These are phyloP conservation scores for Allodekkera sacchari DNA, from an alignment of 805 yeast genomes.

Conservation along the genomic window DNA sequence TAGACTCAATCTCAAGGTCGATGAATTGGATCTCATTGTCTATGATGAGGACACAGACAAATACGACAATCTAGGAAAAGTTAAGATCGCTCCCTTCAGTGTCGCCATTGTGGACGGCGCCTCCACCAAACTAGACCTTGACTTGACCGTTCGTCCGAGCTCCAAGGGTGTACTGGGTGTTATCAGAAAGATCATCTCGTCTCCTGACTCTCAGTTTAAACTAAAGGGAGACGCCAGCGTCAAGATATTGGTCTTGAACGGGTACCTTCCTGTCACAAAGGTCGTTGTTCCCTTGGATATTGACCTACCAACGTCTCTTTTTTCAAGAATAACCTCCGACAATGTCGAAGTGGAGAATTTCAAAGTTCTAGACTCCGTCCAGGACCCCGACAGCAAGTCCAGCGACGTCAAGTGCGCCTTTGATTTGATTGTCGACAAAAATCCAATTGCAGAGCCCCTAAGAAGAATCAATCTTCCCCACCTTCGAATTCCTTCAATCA, in stretches of 20 bases:
- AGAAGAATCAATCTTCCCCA: constrained; percentile 4
- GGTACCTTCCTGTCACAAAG: constrained; percentile 24
- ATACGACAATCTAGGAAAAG: constrained; percentile 20
- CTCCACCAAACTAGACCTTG: constrained; percentile 19
- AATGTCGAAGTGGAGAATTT: constrained; percentile 18
- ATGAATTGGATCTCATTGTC: constrained; percentile 22
- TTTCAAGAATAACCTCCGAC: constrained; percentile 11
- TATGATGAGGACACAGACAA: constrained; percentile 17
- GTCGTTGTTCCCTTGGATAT: constrained; percentile 25
- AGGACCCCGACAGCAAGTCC: constrained; percentile 6
- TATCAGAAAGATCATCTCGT: constrained; percentile 22
- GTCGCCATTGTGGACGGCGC: constrained; percentile 23
- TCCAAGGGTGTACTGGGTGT: constrained; percentile 23
- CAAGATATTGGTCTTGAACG: constrained; percentile 23
- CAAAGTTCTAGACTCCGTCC: constrained; percentile 16
- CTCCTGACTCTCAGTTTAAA: constrained; percentile 24
- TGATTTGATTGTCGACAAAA: constrained; percentile 8
- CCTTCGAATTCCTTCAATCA: constrained; percentile 25
- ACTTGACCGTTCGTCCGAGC: constrained; percentile 26
- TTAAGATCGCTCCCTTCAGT: constrained; percentile 25
- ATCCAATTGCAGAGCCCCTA: constrained; percentile 11
- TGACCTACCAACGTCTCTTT: constrained; percentile 17
- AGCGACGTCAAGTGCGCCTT: constrained; percentile 19
- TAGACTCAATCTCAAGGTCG: constrained; percentile 22
- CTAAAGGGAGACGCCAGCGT: constrained; percentile 28